A percentile compares a stretch with the other conserved stretches of the same genome.
These are phyloP conservation scores for Epicoccum sorghinum DNA, from an alignment of 2,329 filamentous ascomycete species.

Conservation along the genomic window DNA sequence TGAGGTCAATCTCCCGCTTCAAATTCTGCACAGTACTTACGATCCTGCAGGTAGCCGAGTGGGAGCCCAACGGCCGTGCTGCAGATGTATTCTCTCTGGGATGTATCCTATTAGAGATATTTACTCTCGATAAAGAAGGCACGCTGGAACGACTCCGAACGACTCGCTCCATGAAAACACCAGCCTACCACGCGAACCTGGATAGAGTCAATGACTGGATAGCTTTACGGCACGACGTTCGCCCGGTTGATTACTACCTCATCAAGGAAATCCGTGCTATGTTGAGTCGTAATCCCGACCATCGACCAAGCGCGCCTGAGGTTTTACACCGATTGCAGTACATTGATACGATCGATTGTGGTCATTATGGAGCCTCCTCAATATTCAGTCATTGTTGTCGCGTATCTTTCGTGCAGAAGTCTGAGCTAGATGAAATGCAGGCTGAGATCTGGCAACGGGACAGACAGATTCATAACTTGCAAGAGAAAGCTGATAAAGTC, in stretches of 20 bases:
- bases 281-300: background rate
- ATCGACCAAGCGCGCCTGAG: background rate
- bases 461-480: too few species aligned
- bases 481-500: too few species aligned
- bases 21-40: too few species aligned
- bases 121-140: constrained; percentile 58
- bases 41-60: background rate
- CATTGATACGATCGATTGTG: background rate
- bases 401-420: background rate
- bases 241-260: background rate
- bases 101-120: constrained; percentile 72
- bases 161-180: background rate
- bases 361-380: background rate
- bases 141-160: constrained; percentile 68
- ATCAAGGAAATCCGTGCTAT: background rate
- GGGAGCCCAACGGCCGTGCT: constrained; percentile 20
- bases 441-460: too few species aligned
- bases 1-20: constrained; percentile 17
- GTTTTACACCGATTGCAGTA: background rate
- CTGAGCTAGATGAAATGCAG: background rate
- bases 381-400: background rate
- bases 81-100: constrained; percentile 76
- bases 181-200: background rate
- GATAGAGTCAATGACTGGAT: background rate
- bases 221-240: background rate